Conservation (phyloP, 2,329 filamentous ascomycete species). For the Grosmannia penicillata region DNA sequence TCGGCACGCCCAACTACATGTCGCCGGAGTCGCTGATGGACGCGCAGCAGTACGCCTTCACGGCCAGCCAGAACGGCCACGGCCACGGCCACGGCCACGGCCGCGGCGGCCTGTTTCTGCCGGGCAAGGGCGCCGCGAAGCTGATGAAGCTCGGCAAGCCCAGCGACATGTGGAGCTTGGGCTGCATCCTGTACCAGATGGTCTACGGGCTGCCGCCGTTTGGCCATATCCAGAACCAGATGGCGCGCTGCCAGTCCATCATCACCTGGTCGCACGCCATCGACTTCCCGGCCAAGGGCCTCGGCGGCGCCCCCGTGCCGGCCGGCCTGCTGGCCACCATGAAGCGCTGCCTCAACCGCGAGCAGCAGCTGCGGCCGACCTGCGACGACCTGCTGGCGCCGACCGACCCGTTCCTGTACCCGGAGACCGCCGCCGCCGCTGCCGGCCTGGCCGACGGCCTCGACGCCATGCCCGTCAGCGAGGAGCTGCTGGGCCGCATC, state of each 20-base stretch:
- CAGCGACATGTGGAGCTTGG: slow-evolving; percentile 89
- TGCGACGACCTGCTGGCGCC: slow-evolving; percentile 45
- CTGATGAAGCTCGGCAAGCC: slow-evolving; percentile 94
- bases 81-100: slow-evolving; percentile 10
- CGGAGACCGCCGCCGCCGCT: slow-evolving; percentile 31
- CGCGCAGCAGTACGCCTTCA: slow-evolving; percentile 42
- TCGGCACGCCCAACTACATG: slow-evolving; percentile 98
- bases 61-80: slow-evolving; percentile 21
- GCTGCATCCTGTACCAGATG: slow-evolving; percentile 96
- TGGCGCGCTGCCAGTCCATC: slow-evolving; percentile 75
- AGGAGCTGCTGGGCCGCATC: slow-evolving; percentile 46
- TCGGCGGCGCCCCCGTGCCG: slow-evolving; percentile 50
- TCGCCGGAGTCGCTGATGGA: slow-evolving; percentile 88
- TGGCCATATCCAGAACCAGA: slow-evolving; percentile 75
- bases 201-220: slow-evolving; percentile 95
- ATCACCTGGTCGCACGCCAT: slow-evolving; percentile 64
- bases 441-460: slow-evolving; percentile 10
- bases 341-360: slow-evolving; percentile 46
- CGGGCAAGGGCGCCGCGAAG: slow-evolving; percentile 40
- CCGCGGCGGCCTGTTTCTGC: slow-evolving; percentile 18
- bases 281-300: slow-evolving; percentile 53
- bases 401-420: slow-evolving; percentile 49
- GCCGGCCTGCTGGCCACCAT: slow-evolving; percentile 44
- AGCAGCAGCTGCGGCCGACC: slow-evolving; percentile 47
- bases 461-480: slow-evolving; percentile 43